Conservation (phyloP, 1,284 basidiomycete species). For the Gomphus sp. region DNA sequence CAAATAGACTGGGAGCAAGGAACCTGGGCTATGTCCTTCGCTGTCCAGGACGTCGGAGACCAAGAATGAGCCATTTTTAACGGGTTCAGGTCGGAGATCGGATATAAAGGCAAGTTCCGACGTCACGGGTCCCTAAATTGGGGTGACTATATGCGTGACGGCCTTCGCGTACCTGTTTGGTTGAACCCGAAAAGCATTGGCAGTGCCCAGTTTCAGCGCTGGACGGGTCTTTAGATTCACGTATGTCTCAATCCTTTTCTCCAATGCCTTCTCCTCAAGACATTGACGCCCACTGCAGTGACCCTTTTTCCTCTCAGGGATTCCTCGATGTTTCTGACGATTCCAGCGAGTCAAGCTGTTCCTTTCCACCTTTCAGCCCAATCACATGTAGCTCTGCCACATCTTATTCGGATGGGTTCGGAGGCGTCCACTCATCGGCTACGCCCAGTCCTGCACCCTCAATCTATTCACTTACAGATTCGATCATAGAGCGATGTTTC, state of each 20-base stretch:
- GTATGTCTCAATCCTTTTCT: neutral
- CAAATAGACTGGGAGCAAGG: constrained; percentile 5
- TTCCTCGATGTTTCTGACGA: neutral
- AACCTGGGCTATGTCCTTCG: constrained; percentile 61
- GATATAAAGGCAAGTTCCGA: neutral
- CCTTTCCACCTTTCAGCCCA: neutral
- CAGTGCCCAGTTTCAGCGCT: too few relatives aligned
- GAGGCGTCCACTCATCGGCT: neutral
- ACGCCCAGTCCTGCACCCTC: constrained; percentile 40
- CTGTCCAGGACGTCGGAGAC: constrained; percentile 50
- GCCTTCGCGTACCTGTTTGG: too few relatives aligned
- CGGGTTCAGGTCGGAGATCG: too few relatives aligned
- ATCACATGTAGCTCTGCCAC: neutral
- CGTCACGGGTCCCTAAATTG: neutral
- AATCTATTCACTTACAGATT: constrained; percentile 57
- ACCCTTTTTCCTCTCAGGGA: too few relatives aligned
- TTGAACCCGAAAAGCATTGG: too few relatives aligned
- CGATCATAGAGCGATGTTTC: constrained; percentile 47
- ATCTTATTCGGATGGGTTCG: neutral
- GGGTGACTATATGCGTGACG: too few relatives aligned
- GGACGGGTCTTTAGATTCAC: too few relatives aligned
- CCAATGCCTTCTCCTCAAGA: neutral
- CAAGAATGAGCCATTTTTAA: constrained; percentile 19
- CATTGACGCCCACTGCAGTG: neutral
- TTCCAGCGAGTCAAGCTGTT: neutral